Base-by-base conservation (phyloP, 176 grass and related monocot species). In the Chloris gayana region DNA sequence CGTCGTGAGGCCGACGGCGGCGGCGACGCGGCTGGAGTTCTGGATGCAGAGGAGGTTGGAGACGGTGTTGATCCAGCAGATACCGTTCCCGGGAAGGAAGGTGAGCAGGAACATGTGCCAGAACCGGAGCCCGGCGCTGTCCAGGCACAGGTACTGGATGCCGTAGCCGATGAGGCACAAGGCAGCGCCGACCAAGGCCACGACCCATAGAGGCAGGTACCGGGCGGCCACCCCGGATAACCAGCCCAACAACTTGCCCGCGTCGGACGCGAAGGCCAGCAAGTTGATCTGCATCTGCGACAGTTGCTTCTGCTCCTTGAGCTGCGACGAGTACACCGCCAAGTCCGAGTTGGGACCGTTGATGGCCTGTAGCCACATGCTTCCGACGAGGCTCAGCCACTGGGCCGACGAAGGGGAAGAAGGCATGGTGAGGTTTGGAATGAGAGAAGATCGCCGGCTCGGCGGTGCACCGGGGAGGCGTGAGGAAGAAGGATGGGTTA, bases 31-130 rank as follows among this genome's bases (percentile, higher is more conserved):
- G 56, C 72, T 42, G 88, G 95, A 99, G 87, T 99, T 99, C 21
- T 61, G 77, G 81, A 99, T 95, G 84, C 96, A 99, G 83, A 95
- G 89, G 75, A 95, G 90, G 83, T 99, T 88, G 83, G 90, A 99
- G 29, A 91, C 96, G 27, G 96, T 99, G 87, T 93, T 95, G 84
- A 99, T 99, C 96, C 96, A 99, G 83, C 96, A 99, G 75, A 99
- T 95, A 73, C 96, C 96, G n/a, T 95, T 95, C 7, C 96, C 96
- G 29, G 92, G 92, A 3, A 99, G 73, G 14, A 92, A 82, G 39
- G 92, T 99, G 84, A 99, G 96, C 37, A 84, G 7, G 83, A 99
- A 99, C 12, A 99, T 75, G 38, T 95, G 92, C 90, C 88, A 91
- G 82, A 84, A 99, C 12, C 74, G 63, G 38, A 99, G 79, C 0